A percentile compares a stretch with the other conserved stretches of the same genome.
Conservation (phyloP, 1,284 basidiomycete species). For the Cutaneotrichosporon sp. region DNA sequence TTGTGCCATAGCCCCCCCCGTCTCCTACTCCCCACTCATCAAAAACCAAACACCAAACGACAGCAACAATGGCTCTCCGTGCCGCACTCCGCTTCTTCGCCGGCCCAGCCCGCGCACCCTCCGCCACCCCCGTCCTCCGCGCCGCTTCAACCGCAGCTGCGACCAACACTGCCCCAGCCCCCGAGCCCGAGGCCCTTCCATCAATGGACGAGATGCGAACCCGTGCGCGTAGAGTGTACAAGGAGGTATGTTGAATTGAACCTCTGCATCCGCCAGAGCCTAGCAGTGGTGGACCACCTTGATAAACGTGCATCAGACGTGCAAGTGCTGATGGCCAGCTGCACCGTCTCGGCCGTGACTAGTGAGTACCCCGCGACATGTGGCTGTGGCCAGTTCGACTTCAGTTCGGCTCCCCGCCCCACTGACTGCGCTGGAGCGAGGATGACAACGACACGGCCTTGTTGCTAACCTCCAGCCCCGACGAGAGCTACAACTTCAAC, state of each 20-base stretch:
- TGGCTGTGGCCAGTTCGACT: background rate
- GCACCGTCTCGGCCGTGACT: conserved; percentile 48
- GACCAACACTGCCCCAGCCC: background rate
- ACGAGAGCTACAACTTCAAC: conserved; percentile 47
- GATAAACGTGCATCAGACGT: too few species aligned
- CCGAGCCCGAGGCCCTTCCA: conserved; percentile 2
- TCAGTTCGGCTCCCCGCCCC: too few species aligned
- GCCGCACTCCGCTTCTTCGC: conserved; percentile 7
- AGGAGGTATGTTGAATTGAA: conserved; percentile 35
- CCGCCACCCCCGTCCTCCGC: background rate
- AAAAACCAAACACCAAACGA: background rate
- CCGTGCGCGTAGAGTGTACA: conserved; percentile 46
- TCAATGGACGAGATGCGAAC: conserved; percentile 26
- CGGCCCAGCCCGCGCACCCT: background rate
- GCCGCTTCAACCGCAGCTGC: conserved; percentile 12
- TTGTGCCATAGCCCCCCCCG: background rate
- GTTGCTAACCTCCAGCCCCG: conserved; percentile 33
- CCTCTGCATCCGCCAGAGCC: too few species aligned
- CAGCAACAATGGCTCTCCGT: conserved; percentile 9
- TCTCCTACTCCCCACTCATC: background rate
- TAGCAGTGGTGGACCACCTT: too few species aligned
- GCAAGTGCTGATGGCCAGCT: conserved; percentile 23
- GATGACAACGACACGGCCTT: too few species aligned
- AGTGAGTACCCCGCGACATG: conserved; percentile 27
- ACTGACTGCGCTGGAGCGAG: too few species aligned